phyloP scores from a whole-genome alignment of 2,329 filamentous ascomycete species.

The Zasmidium cellare region DNA sequence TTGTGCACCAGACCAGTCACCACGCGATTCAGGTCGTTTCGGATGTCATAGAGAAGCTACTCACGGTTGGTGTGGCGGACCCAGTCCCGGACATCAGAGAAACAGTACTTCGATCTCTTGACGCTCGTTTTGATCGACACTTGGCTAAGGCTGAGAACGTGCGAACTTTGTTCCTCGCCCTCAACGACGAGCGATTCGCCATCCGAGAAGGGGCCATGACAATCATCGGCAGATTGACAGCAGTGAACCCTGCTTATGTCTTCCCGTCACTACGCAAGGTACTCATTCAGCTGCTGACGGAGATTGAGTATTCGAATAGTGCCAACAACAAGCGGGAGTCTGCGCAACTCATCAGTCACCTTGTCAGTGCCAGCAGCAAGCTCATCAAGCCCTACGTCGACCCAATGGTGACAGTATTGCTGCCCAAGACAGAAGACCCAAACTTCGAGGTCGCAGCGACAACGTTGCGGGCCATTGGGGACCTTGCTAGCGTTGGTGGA shows the following conservation, averaged over 20 bases:
- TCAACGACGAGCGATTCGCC: slow-evolving; percentile 91
- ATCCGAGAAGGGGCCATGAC: slow-evolving; percentile 94
- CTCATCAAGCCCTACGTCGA: slow-evolving; percentile 96
- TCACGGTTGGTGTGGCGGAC: slow-evolving; percentile 93
- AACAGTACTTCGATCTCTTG: slow-evolving; percentile 84
- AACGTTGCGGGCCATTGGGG: slow-evolving; percentile 91
- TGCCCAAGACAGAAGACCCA: slow-evolving; percentile 84
- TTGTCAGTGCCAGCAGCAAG: slow-evolving; percentile 89
- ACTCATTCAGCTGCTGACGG: slow-evolving; percentile 91
- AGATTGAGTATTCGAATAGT: slow-evolving; percentile 94
- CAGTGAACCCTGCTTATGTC: slow-evolving; percentile 93
- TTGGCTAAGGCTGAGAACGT: slow-evolving; percentile 98
- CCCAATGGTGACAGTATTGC: slow-evolving; percentile 89
- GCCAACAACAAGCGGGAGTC: slow-evolving; percentile 95
- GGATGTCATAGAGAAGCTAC: slow-evolving; percentile 93
- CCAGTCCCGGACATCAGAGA: slow-evolving; percentile 81
- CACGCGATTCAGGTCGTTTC: slow-evolving; percentile 96
- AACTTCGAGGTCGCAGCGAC: slow-evolving; percentile 89
- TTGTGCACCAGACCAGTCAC: slow-evolving; percentile 95
- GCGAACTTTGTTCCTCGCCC: slow-evolving; percentile 86
- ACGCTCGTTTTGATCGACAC: slow-evolving; percentile 92
- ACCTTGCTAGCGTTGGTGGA: slow-evolving; percentile 89
- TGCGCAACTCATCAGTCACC: slow-evolving; percentile 84
- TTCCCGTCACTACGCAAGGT: slow-evolving; percentile 94
- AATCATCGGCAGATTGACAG: slow-evolving; percentile 90